These are phyloP conservation scores for Torrubiella hemipterigena DNA, from an alignment of 2,329 filamentous ascomycete genomes.

Conservation along the genomic window DNA sequence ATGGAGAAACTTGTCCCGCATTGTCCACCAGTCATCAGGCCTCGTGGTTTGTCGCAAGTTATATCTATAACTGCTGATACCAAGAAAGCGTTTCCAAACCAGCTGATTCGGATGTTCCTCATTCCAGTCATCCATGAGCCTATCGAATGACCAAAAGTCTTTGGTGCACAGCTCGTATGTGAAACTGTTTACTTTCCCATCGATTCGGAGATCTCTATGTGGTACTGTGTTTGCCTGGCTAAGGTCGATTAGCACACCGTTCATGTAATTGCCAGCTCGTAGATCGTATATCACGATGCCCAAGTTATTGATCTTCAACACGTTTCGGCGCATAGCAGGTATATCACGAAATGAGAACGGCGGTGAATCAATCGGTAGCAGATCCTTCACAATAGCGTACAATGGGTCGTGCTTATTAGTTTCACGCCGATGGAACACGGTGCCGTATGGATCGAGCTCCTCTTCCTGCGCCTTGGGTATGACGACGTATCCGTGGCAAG, in stretches of 20 bases:
- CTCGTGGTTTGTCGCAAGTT: no score
- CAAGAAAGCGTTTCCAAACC: neutral
- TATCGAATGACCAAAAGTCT: neutral
- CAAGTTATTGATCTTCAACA: neutral
- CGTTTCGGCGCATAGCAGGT: neutral
- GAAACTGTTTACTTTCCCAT: neutral
- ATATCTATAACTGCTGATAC: no score
- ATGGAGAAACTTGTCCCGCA: no score
- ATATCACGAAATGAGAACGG: neutral
- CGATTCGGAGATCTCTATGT: neutral
- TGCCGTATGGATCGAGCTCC: neutral
- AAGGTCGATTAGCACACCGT: neutral
- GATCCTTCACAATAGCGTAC: neutral
- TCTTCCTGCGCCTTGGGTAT: neutral
- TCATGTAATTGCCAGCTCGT: neutral
- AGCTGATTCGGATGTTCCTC: neutral
- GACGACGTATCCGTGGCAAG: conserved; percentile 3
- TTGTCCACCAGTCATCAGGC: no score
- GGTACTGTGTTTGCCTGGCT: neutral
- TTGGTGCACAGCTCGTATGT: neutral
- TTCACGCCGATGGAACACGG: neutral
- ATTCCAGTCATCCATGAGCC: neutral
- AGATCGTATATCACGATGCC: neutral
- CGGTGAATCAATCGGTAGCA: neutral
- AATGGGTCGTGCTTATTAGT: neutral